Percentiles rank a stretch among this genome's conserved stretches.
Evolutionary conservation across 129 eudicot species (phyloP).

Genomic region (Escallonia herrerae): DNA sequence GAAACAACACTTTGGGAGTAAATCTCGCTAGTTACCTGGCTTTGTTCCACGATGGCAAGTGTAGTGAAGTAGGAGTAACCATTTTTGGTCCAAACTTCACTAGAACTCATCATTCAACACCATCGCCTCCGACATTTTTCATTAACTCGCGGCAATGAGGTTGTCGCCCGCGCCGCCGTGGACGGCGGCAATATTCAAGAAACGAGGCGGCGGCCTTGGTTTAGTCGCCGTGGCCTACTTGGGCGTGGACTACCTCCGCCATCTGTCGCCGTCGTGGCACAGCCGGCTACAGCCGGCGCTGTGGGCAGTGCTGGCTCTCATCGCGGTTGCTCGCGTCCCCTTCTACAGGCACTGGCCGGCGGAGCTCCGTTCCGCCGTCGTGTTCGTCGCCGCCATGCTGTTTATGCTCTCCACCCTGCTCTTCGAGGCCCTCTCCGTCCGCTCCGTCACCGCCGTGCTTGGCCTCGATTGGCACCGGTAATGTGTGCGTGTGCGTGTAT

Average conservation of each 20-base stretch:
- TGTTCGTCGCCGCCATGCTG: slow-evolving; percentile 58
- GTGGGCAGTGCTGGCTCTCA: slow-evolving; percentile 59
- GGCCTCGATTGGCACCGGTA: slow-evolving; percentile 95
- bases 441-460: slow-evolving; percentile 94
- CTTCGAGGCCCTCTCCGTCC: slow-evolving; percentile 72
- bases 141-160: slow-evolving; percentile 11
- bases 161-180: slow-evolving; percentile 17
- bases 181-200: slow-evolving; percentile 9
- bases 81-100: too few relatives aligned
- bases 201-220: slow-evolving; percentile 48
- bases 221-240: slow-evolving; percentile 66
- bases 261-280: slow-evolving; percentile 73
- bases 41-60: too few relatives aligned
- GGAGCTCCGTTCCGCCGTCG: slow-evolving; percentile 67
- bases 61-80: too few relatives aligned
- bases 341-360: slow-evolving; percentile 80
- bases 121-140: background rate
- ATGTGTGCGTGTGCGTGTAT: background rate
- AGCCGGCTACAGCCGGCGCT: slow-evolving; percentile 72
- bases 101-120: too few relatives aligned
- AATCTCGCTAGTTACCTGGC: too few relatives aligned
- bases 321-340: slow-evolving; percentile 63
- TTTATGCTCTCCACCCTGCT: slow-evolving; percentile 70
- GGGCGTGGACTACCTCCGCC: slow-evolving; percentile 73
- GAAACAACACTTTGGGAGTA: too few relatives aligned